These are phyloP conservation scores for Heliamphora exappendiculata DNA, from an alignment of 148 eudicot species.

Conservation along the genomic window DNA sequence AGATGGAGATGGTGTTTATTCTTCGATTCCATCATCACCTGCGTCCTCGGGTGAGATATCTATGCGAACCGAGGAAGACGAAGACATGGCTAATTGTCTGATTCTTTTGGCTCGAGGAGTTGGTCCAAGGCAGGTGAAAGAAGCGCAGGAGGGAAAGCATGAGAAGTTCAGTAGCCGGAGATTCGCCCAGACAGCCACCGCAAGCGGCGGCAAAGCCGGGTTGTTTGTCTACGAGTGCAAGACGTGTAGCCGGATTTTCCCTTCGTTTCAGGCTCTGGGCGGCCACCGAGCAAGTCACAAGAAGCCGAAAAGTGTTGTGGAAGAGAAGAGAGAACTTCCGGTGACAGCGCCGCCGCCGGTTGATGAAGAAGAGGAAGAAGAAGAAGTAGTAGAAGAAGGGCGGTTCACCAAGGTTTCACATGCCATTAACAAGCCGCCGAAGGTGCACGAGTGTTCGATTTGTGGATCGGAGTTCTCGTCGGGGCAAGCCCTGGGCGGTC, in stretches of 20 bases:
- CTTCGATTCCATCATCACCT: background rate
- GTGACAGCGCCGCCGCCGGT: background rate
- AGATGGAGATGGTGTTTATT: background rate
- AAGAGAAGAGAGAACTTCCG: background rate
- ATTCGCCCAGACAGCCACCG: slow-evolving; percentile 12
- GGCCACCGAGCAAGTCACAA: slow-evolving; percentile 95
- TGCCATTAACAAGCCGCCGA: slow-evolving; percentile 6
- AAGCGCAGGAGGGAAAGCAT: background rate
- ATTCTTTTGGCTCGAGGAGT: slow-evolving; percentile 55
- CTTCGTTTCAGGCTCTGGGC: slow-evolving; percentile 86
- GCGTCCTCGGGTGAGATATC: background rate
- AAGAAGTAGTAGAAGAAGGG: background rate
- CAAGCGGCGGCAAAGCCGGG: slow-evolving; percentile 12
- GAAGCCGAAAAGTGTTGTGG: slow-evolving; percentile 35
- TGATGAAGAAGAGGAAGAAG: background rate
- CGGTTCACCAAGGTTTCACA: background rate
- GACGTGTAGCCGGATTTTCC: slow-evolving; percentile 59
- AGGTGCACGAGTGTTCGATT: slow-evolving; percentile 76
- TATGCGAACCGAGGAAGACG: slow-evolving; percentile 35
- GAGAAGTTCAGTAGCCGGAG: slow-evolving; percentile 15
- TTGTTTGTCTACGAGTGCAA: slow-evolving; percentile 59
- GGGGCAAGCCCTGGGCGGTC: slow-evolving; percentile 95
- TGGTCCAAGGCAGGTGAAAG: background rate
- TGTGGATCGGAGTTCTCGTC: slow-evolving; percentile 82
- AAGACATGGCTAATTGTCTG: slow-evolving; percentile 70